Conservation (phyloP, 164 flowering plant species). For the Santalum album region DNA sequence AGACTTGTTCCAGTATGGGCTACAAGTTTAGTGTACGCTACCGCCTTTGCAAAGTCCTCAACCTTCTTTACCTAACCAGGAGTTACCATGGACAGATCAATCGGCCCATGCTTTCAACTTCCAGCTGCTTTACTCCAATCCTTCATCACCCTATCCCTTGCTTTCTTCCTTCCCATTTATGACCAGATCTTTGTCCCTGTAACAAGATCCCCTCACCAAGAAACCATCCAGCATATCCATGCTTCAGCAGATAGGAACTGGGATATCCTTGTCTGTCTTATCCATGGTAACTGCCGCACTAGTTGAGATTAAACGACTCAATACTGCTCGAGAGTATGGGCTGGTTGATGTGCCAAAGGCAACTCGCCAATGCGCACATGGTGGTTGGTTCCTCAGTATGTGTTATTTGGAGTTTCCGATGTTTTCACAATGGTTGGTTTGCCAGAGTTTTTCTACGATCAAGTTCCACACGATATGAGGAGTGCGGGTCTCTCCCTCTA, state of each 20-base stretch:
- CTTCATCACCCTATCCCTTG: conserved; percentile 1
- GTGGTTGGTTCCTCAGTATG: conserved; percentile 11
- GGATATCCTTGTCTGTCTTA: conserved; percentile 1
- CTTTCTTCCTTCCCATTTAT: neutral
- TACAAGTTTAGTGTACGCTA: conserved; percentile 10
- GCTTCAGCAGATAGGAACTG: conserved; percentile 8
- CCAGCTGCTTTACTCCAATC: neutral
- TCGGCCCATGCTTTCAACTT: conserved; percentile 6
- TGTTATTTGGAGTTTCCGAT: neutral
- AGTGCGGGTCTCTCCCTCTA: conserved; percentile 18
- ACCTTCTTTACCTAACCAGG: conserved; percentile 22
- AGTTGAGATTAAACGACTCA: conserved; percentile 10
- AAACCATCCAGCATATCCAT: conserved; percentile 1
- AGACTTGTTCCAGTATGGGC: conserved; percentile 19
- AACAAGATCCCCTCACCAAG: neutral
- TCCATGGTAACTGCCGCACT: conserved; percentile 12
- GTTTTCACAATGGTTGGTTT: neutral
- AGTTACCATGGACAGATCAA: conserved; percentile 13
- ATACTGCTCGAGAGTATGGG: conserved; percentile 7
- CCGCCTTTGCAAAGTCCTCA: conserved; percentile 12
- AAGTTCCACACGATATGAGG: conserved; percentile 16
- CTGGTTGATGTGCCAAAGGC: conserved; percentile 4
- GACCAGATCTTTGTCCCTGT: neutral
- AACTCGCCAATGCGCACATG: conserved; percentile 6
- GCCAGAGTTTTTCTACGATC: conserved; percentile 5